Evolutionary conservation across 192 early-diverging fungal species (phyloP).

Genomic region (Backusella tuberculispora): DNA sequence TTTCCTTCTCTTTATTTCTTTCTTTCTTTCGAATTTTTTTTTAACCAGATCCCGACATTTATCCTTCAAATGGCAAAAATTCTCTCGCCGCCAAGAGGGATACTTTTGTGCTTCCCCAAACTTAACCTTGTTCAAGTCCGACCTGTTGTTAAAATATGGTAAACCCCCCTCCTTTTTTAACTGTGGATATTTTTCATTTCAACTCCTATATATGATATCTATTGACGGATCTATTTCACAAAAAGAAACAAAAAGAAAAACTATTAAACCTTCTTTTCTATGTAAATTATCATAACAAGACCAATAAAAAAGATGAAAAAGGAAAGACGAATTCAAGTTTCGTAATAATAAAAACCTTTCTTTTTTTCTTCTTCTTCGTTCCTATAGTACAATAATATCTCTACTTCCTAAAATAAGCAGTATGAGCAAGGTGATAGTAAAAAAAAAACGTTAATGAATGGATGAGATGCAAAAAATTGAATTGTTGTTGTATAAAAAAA

Average conservation of each 20-base stretch:
- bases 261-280: not conserved
- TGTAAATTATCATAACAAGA: not conserved
- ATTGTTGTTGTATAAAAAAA: not conserved
- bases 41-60: slow-evolving; percentile 7
- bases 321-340: not conserved
- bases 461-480: not conserved
- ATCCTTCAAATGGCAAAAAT: slow-evolving; percentile 8
- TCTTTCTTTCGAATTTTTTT: not conserved
- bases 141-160: slow-evolving; percentile 1
- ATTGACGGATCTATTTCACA: not conserved
- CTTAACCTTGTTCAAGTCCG: slow-evolving; percentile 9
- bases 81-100: not conserved
- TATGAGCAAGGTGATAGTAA: not conserved
- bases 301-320: not conserved
- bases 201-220: not conserved
- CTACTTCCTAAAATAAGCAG: not conserved
- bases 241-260: not conserved
- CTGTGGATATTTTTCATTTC: not conserved
- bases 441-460: not conserved
- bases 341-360: not conserved
- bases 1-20: not conserved
- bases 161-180: not conserved
- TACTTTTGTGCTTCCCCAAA: not conserved
- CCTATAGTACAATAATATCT: not conserved
- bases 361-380: not conserved